Base-by-base conservation (phyloP, 305 asterid species). In the Rubia tinctorum region DNA sequence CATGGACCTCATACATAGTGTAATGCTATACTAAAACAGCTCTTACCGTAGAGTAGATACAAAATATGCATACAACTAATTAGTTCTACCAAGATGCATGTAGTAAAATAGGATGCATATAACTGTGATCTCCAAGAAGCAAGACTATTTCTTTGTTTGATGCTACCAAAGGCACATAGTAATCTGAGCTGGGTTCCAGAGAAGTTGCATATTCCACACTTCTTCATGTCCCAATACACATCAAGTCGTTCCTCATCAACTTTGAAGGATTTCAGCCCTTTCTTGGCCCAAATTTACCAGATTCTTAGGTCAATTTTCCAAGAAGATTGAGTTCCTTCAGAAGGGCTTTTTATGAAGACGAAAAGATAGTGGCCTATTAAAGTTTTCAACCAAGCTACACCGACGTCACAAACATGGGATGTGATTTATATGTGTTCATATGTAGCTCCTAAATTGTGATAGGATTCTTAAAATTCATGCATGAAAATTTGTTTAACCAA, bases 201-300 rank as follows among this genome's bases (percentile, higher is more conserved):
- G 92, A 86, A 55, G 51, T 72, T 1, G 83, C 56, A 77, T 86
- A 93, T 65, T 85, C 85, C 0, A 94, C 92, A 1, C 89, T 30
- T 81, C 92, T 72, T 72, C 12, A 93, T 69, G 82, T 91, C 97
- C 96, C 97, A 93, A 47, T 80, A 93, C 23, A 89, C 89, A 68
- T 93, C 98, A 7, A 88, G 82, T 0, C 91, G 83, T 37, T 73
- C 77, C 15, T 88, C 92, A 5, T 82, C 89, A 6, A 91, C 89
- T 12, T 55, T 80, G 80, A 93, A 89, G 2, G 93, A 77, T 68
- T 91, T 93, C 4, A 91, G 53, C 30, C 96, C 98, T 70, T 93
- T 91, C 45, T 87, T 91, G 14, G 94, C 96, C 97, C 96, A 93
- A 49, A 93, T 91, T 75, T 91, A 95, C 98, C 97, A 93, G 0